Base-by-base conservation (phyloP, 2,329 filamentous ascomycete genomes). In the Drechslerella dactyloides region DNA sequence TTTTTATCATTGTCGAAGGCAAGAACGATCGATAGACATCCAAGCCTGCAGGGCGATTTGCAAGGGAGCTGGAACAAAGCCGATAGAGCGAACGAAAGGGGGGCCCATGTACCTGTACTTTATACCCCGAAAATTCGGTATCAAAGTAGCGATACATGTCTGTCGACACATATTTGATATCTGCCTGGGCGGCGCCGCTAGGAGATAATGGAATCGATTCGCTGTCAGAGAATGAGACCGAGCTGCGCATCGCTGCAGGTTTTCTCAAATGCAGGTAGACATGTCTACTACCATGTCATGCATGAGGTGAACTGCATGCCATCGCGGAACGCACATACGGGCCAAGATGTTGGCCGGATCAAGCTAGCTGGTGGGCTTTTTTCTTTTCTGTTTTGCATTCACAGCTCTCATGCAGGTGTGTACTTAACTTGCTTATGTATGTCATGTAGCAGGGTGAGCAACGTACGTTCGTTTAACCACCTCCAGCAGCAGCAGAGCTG, bases 301-400 rank as follows among this genome's bases (percentile, higher is more conserved):
- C 27, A 33, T 33, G 8, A 33, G 8, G 27, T 33, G 27, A 33
- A 8, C 27, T 33, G 44, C n/a, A 48, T 48, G n/a, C n/a, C 37
- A 23, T 19, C 17, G n/a, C n/a, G n/a, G 40, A 5, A 21, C n/a
- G n/a, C n/a, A n/a, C n/a, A n/a, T n/a, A n/a, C 8, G 21, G 44
- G n/a, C 44, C 44, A 19, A 19, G 19, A 19, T 10, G 37, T 59
- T 60, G 66, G 51, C 66, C 66, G 66, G 66, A 70, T 70, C 33
- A 30, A 63, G 65, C 35, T 64, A 62, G 54, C 48, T 23, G 19
- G 52, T 33, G 23, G 15, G 24, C 24, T 53, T 62, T 69, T 54
- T 30, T 23, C 5, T 23, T 42, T 33, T 57, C 58, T 44, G 58
- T 63, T 40, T 53, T 53, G 65, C 58, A 53, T 69, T 69, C 58